Evolutionary conservation across 2,329 filamentous ascomycete species (phyloP).

Genomic region (Neoascochyta sp.): DNA sequence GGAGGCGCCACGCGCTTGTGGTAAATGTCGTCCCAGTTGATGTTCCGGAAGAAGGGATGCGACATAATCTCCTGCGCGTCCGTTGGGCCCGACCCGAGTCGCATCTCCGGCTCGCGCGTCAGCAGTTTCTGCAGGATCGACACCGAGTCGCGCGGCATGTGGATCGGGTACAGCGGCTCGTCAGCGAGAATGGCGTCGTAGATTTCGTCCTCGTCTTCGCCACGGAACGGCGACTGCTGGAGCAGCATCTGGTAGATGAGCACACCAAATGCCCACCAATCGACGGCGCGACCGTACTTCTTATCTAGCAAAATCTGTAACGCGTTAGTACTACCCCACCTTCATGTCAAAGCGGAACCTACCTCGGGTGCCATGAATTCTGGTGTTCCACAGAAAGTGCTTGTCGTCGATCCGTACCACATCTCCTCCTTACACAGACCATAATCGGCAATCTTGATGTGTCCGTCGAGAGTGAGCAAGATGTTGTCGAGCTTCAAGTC

Average conservation of each 20-base stretch:
- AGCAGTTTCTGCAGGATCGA: conserved; percentile 97
- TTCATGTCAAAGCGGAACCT: conserved; percentile 9
- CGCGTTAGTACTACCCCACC: conserved; percentile 3
- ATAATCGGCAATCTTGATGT: conserved; percentile 98
- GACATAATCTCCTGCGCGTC: conserved; percentile 99
- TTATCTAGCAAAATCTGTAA: conserved; percentile 88
- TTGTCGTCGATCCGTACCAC: conserved; percentile 97
- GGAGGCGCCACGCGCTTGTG: conserved; percentile 88
- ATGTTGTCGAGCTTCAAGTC: conserved; percentile 84
- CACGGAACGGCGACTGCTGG: conserved; percentile 96
- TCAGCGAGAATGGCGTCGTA: conserved; percentile 98
- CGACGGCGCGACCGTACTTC: conserved; percentile 94
- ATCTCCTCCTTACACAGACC: conserved; percentile 99
- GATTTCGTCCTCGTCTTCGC: conserved; percentile 98
- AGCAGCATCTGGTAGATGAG: conserved; percentile 99
- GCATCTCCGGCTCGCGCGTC: conserved; percentile 88
- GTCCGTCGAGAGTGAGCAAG: conserved; percentile 86
- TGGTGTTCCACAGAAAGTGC: conserved; percentile 98
- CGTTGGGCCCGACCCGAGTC: conserved; percentile 89
- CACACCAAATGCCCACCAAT: conserved; percentile 99
- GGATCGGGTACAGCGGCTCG: conserved; percentile 94
- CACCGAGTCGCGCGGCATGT: conserved; percentile 97
- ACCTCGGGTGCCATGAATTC: conserved; percentile 99
- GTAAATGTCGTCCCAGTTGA: conserved; percentile 99
- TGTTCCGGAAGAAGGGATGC: conserved; percentile 95